Conservation (phyloP, 1,284 basidiomycete genomes). For the Ganoderma lingzhi region DNA sequence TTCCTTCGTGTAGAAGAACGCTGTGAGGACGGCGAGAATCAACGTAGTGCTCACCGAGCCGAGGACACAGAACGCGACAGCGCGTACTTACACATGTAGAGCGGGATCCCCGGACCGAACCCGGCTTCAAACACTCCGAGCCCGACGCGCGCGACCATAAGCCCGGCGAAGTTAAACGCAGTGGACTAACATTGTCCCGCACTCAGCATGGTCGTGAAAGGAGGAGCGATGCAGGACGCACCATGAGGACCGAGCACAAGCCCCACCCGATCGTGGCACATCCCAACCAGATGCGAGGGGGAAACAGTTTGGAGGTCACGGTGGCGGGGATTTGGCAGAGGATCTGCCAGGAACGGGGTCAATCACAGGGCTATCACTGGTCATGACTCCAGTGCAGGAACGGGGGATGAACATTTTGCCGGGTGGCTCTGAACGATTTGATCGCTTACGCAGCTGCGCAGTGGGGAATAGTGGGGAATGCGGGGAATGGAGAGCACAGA, state of each 20-base stretch:
- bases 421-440: background rate
- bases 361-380: background rate
- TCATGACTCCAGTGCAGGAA: background rate
- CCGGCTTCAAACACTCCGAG: conserved; percentile 78
- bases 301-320: conserved; percentile 71
- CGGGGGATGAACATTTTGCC: background rate
- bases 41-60: background rate
- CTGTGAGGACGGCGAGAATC: conserved; percentile 45
- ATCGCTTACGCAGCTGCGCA: background rate
- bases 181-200: conserved; percentile 52
- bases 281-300: conserved; percentile 73
- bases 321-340: conserved; percentile 73
- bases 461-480: background rate
- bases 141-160: conserved; percentile 64
- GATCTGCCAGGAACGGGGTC: conserved; percentile 53
- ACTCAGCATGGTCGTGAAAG: background rate
- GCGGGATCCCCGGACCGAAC: conserved; percentile 77
- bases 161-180: conserved; percentile 63
- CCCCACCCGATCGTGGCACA: conserved; percentile 76
- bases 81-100: conserved; percentile 73
- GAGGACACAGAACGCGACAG: too few species aligned
- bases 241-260: conserved; percentile 73
- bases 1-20: conserved; percentile 77
- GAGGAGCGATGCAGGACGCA: conserved; percentile 37
- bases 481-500: background rate